A percentile compares a stretch with the other conserved stretches of the same genome.
phyloP scores from a whole-genome alignment of 2,329 filamentous ascomycete species.

The Parafenestella ontariensis region DNA sequence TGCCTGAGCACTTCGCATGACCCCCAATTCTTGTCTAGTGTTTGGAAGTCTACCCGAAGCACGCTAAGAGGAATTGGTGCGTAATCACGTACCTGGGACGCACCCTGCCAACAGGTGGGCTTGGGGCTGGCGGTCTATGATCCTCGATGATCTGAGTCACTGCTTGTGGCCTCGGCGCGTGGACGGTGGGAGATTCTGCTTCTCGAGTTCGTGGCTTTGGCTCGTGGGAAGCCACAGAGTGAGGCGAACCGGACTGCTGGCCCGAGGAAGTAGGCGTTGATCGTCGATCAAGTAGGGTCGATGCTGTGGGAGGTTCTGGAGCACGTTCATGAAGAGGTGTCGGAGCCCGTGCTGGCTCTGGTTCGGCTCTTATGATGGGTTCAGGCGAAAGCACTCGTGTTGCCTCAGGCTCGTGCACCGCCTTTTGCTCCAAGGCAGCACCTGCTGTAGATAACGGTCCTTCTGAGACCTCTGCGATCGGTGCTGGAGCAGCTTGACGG shows the following conservation, averaged over 20 bases:
- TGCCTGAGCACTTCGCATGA: neutral
- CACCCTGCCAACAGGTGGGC: conserved; percentile 39
- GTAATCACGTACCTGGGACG: conserved; percentile 27
- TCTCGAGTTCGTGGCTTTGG: conserved; percentile 25
- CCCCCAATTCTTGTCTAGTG: neutral
- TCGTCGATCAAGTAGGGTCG: no score
- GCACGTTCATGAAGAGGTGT: conserved; percentile 18
- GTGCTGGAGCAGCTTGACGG: no score
- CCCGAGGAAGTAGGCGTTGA: no score
- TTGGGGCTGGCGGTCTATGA: conserved; percentile 43
- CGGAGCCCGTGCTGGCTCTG: conserved; percentile 21
- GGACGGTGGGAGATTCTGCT: conserved; percentile 15
- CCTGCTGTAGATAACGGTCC: no score
- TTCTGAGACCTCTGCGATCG: no score
- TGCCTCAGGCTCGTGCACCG: no score
- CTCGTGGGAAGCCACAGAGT: conserved; percentile 27
- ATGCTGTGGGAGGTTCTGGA: no score
- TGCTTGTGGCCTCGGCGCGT: conserved; percentile 22
- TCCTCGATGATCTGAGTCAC: conserved; percentile 36
- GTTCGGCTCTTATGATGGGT: no score
- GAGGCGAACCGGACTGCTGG: conserved; percentile 28
- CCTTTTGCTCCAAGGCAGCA: no score
- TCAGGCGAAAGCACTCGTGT: no score
- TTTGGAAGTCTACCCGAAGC: neutral
- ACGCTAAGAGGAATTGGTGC: neutral